phyloP scores from a whole-genome alignment of 495 filamentous ascomycete species.

The Penicillium tannophilum region DNA sequence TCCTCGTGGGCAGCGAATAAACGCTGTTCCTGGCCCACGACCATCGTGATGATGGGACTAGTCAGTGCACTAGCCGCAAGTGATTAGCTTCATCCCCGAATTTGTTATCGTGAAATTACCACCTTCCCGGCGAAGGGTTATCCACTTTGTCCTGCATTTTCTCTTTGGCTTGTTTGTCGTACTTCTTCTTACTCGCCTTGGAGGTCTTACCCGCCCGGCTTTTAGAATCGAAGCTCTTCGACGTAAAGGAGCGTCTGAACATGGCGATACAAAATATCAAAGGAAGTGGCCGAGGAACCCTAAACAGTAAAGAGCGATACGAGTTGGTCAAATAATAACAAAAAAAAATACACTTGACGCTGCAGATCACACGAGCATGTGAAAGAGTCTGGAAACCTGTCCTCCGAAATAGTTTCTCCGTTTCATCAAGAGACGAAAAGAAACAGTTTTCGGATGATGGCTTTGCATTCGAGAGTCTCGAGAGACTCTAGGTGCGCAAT shows the following conservation, averaged over 20 bases:
- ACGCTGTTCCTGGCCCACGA: conserved; percentile 77
- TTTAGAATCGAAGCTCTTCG: conserved; percentile 62
- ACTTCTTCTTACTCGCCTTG: conserved; percentile 71
- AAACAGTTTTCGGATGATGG: conserved; percentile 23
- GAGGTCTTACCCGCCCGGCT: conserved; percentile 77
- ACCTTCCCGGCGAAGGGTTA: conserved; percentile 54
- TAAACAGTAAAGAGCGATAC: conserved; percentile 40
- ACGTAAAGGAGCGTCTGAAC: conserved; percentile 83
- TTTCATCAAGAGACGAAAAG: conserved; percentile 30
- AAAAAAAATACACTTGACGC: conserved; percentile 34
- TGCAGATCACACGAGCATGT: conserved; percentile 40
- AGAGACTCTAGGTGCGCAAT: conserved; percentile 30
- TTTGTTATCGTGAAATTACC: conserved; percentile 21
- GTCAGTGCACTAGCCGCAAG: conserved; percentile 55
- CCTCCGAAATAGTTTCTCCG: conserved; percentile 29
- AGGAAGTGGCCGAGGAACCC: conserved; percentile 23
- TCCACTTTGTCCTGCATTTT: conserved; percentile 70
- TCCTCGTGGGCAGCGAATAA: conserved; percentile 76
- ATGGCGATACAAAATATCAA: conserved; percentile 53
- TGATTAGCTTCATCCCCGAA: conserved; percentile 9
- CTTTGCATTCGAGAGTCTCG: conserved; percentile 37
- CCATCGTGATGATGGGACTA: conserved; percentile 81
- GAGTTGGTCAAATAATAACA: conserved; percentile 32
- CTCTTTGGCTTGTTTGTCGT: conserved; percentile 71
- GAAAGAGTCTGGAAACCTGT: conserved; percentile 41